Base-by-base conservation (phyloP, 2,329 filamentous ascomycete genomes). In the Exophiala alcalophila region DNA sequence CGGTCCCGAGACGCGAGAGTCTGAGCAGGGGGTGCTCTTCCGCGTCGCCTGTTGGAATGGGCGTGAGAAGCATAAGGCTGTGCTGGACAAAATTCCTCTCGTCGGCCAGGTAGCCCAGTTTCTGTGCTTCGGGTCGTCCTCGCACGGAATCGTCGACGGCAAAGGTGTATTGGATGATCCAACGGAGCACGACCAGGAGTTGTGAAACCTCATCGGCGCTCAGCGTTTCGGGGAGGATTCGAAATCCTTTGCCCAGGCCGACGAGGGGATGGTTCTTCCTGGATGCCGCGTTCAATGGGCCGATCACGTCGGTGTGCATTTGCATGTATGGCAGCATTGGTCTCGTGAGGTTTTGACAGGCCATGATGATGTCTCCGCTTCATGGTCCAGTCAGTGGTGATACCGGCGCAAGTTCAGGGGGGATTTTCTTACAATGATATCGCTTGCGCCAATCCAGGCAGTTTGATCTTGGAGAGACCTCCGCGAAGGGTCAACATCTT, bases 71-170 rank as follows among this genome's bases (percentile, higher is more conserved):
- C 36, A 67, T 47, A 7, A 67, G 56, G 10, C 52, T 58, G 30
- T 65, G 60, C 40, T 68, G 64, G 19, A 65, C 58, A 4, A 63
- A 55, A 32, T 68, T 69, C 14, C 66, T 62, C 38, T 65, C 60
- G 47, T 69, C 65, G 14, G 56, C 47, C 4, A 66, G 45, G 3
- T 60, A 36, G 5, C 58, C 52, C 15, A 47, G 25, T 20, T 62
- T 56, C 4, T 50, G 40, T 10, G 50, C 47, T 19, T 35, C 26
- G 2, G 44, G 47, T 18, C 43, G 33, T 3, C 33, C 44, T 5
- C 47, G 36, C 10, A 61, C 42, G 21, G 54, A 55, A n/a, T 47
- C 38, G 32, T 59, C 56, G 14, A 63, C 53, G 7, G 58, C 56
- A 5, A 51, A 48, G 30, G 58, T 61, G 43, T 67, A 67, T 23